Percentiles rank a stretch among this genome's conserved stretches.
phyloP scores from a whole-genome alignment of 2,329 filamentous ascomycete species.

The Microascus cirrosus region DNA sequence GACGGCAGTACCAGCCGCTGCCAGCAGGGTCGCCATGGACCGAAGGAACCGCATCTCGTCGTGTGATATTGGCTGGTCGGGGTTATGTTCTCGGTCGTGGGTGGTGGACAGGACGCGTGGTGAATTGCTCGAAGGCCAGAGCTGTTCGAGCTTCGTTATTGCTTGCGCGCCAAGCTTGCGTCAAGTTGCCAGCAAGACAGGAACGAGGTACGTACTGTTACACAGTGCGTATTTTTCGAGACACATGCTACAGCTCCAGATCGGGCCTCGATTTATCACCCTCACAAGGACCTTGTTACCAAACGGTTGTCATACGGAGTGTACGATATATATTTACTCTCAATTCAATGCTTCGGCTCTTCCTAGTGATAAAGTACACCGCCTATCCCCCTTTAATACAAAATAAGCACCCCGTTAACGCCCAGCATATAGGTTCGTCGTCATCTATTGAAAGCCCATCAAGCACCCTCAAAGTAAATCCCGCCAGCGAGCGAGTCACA shows the following conservation, averaged over 20 bases:
- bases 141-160: constrained; percentile 3
- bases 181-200: constrained; percentile 5
- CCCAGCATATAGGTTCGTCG: neutral
- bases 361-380: too few species aligned
- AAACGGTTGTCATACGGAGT: neutral
- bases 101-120: constrained; percentile 6
- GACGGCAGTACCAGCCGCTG: constrained; percentile 36
- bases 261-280: neutral
- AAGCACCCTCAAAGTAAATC: neutral
- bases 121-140: constrained; percentile 5
- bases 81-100: neutral
- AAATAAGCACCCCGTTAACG: neutral
- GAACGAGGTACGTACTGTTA: neutral
- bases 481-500: constrained; percentile 2
- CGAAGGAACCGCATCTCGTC: constrained; percentile 24
- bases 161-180: neutral
- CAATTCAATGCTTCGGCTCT: neutral
- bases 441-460: neutral
- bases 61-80: neutral
- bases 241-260: neutral
- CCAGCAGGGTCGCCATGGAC: constrained; percentile 26
- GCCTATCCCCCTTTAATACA: neutral
- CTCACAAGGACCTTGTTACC: neutral
- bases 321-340: neutral
- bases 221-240: constrained; percentile 1